phyloP scores from a whole-genome alignment of 2,329 filamentous ascomycete genomes.

The Eurotiales sp. region DNA sequence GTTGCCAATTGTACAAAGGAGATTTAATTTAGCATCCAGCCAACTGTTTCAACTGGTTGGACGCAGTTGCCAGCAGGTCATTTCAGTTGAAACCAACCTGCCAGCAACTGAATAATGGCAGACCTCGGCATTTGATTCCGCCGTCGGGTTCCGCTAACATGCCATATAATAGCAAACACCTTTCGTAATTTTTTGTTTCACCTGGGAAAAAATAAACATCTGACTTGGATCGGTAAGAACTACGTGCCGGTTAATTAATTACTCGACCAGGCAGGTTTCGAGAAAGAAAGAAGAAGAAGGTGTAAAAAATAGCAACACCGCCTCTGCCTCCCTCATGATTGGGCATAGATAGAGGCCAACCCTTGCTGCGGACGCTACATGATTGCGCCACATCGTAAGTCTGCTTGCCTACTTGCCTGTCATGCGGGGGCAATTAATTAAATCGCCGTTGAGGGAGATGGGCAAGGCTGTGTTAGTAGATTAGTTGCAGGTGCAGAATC shows the following conservation, averaged over 20 bases:
- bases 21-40: constrained; percentile 1
- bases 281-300: constrained; percentile 8
- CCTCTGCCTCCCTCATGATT: not conserved
- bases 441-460: too few species aligned
- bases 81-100: too few species aligned
- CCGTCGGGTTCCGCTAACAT: too few species aligned
- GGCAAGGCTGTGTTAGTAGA: not conserved
- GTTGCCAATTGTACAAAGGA: not conserved
- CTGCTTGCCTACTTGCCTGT: not conserved
- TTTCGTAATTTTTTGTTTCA: too few species aligned
- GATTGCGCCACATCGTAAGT: too few species aligned
- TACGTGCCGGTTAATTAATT: not conserved
- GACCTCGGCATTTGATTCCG: constrained; percentile 3
- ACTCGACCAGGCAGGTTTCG: constrained; percentile 9
- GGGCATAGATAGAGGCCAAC: not conserved
- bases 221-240: not conserved
- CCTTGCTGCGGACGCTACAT: constrained; percentile 4
- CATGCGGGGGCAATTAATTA: constrained; percentile 8
- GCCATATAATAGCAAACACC: too few species aligned
- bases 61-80: too few species aligned
- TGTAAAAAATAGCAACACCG: constrained; percentile 6
- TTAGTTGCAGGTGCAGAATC: not conserved
- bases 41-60: not conserved
- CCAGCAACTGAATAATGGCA: not conserved
- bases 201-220: too few species aligned